Percentiles rank a stretch among this genome's conserved stretches.
phyloP scores from a whole-genome alignment of 2,329 filamentous ascomycete species.

The Coniochaeta pulveracea region DNA sequence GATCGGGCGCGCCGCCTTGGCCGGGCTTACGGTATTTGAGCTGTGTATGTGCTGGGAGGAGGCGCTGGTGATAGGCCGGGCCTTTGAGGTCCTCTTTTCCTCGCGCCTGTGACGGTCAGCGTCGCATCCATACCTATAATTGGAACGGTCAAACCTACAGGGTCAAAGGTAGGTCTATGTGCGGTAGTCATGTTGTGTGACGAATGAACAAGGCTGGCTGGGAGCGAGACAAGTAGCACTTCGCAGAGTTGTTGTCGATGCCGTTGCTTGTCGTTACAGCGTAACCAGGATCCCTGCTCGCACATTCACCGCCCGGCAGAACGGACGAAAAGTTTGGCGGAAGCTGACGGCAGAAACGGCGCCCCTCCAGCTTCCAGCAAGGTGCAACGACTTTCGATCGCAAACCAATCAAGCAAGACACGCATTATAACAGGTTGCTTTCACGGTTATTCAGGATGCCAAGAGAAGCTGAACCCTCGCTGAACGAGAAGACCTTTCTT shows the following conservation, averaged over 20 bases:
- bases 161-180: conserved; percentile 90
- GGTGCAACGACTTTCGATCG: conserved; percentile 1
- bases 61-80: conserved; percentile 89
- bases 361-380: conserved; percentile 7
- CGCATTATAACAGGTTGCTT: neutral
- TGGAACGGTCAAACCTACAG: conserved; percentile 41
- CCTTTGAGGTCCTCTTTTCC: conserved; percentile 93
- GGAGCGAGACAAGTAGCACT: too few species aligned
- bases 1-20: conserved; percentile 74
- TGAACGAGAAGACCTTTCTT: conserved; percentile 81
- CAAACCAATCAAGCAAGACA: conserved; percentile 5
- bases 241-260: too few species aligned
- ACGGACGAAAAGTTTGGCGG: conserved; percentile 13
- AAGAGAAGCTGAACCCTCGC: conserved; percentile 80
- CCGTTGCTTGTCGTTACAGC: too few species aligned
- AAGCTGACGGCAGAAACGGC: conserved; percentile 13
- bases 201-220: neutral
- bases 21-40: conserved; percentile 87
- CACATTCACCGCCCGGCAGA: conserved; percentile 12
- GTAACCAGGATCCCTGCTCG: too few species aligned
- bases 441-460: conserved; percentile 58
- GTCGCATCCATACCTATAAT: conserved; percentile 13
- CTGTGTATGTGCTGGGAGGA: conserved; percentile 85
- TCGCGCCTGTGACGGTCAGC: conserved; percentile 48
- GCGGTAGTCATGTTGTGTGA: conserved; percentile 52